A percentile compares a stretch with the other conserved stretches of the same genome.
Evolutionary conservation across 306 rosid genomes (phyloP).

Genomic region (Macrotyloma uniflorum): DNA sequence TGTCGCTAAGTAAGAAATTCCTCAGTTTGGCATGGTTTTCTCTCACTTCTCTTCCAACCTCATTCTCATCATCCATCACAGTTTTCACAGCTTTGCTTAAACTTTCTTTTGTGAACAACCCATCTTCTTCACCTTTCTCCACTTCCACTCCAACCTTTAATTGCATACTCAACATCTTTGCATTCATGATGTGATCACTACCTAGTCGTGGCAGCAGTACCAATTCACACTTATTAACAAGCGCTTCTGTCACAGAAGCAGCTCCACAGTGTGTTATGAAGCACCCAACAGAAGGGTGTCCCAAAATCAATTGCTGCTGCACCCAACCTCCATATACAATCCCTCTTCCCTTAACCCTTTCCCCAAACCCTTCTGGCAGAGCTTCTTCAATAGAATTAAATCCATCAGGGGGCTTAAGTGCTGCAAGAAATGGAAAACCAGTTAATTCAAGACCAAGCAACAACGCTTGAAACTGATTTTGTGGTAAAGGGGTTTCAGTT

Average conservation of each 20-base stretch:
- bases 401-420: slow-evolving; percentile 16
- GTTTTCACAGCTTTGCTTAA: slow-evolving; percentile 45
- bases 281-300: slow-evolving; percentile 67
- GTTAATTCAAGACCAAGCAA: slow-evolving; percentile 40
- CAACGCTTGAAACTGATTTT: slow-evolving; percentile 13
- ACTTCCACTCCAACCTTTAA: slow-evolving; percentile 57
- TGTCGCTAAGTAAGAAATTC: background rate
- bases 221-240: slow-evolving; percentile 49
- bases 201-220: slow-evolving; percentile 49
- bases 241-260: slow-evolving; percentile 54
- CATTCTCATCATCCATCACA: slow-evolving; percentile 56
- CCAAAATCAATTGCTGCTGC: slow-evolving; percentile 56
- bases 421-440: slow-evolving; percentile 38
- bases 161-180: slow-evolving; percentile 36
- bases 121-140: slow-evolving; percentile 64
- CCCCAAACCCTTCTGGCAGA: slow-evolving; percentile 30
- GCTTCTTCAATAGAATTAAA: slow-evolving; percentile 34
- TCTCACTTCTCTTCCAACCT: slow-evolving; percentile 45
- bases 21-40: slow-evolving; percentile 46
- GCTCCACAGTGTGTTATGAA: slow-evolving; percentile 71
- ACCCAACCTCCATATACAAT: slow-evolving; percentile 55
- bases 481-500: slow-evolving; percentile 23
- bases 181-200: slow-evolving; percentile 49
- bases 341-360: slow-evolving; percentile 40
- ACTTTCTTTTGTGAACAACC: slow-evolving; percentile 50